These are phyloP conservation scores for Aspergillus conjunctus DNA, from an alignment of 495 filamentous ascomycete genomes.

Conservation along the genomic window DNA sequence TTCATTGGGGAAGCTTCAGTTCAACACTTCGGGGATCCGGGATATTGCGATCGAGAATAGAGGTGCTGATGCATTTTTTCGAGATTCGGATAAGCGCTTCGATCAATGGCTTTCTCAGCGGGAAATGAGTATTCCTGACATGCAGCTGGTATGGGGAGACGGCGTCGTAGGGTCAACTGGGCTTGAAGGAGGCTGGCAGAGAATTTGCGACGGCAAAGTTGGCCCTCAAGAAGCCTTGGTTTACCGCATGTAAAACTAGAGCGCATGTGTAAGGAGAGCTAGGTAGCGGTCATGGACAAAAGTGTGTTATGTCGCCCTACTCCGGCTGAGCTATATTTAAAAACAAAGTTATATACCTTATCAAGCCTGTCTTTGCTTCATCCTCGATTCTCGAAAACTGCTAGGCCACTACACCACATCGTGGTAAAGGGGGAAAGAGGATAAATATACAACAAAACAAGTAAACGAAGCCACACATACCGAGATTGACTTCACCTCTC, in stretches of 20 bases:
- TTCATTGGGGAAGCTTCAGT: constrained; percentile 31
- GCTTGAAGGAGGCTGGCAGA: constrained; percentile 48
- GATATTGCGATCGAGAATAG: constrained; percentile 36
- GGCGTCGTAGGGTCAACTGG: constrained; percentile 41
- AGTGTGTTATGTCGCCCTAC: too few relatives aligned
- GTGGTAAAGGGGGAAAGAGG: too few relatives aligned
- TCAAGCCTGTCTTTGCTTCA: too few relatives aligned
- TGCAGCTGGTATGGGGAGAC: constrained; percentile 44
- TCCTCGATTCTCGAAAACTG: too few relatives aligned
- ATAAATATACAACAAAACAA: too few relatives aligned
- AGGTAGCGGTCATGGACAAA: too few relatives aligned
- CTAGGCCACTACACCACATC: too few relatives aligned
- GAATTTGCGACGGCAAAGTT: constrained; percentile 41
- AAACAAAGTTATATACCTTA: too few relatives aligned
- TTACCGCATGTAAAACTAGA: constrained; percentile 16
- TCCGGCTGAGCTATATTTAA: too few relatives aligned
- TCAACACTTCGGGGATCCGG: constrained; percentile 47
- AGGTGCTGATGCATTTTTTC: constrained; percentile 38
- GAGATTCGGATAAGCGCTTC: constrained; percentile 31
- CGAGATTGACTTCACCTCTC: too few relatives aligned
- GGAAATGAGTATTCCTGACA: constrained; percentile 30
- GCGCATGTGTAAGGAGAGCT: background rate
- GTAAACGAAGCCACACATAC: too few relatives aligned
- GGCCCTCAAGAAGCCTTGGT: constrained; percentile 35
- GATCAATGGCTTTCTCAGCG: constrained; percentile 36